Base-by-base conservation (phyloP, 2,329 filamentous ascomycete genomes). In the Rutstroemia sydowiana region DNA sequence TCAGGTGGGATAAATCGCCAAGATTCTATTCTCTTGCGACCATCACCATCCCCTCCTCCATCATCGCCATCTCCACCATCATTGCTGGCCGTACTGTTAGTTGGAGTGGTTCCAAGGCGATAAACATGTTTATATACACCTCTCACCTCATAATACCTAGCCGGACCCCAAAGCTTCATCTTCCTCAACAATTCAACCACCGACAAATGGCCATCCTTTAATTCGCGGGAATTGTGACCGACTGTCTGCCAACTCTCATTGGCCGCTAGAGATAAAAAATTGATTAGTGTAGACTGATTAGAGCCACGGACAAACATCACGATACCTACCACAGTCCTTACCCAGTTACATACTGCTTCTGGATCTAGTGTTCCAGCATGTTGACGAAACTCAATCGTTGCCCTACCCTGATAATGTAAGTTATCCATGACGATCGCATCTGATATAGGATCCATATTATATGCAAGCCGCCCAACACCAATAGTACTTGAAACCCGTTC, bases 371-470 rank as follows among this genome's bases (percentile, higher is more conserved):
- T 55, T 0, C 55, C 64, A 11, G 45, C 48, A 46, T 65, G 61
- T 23, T 63, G 58, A 2, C 62, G 46, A 45, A 63, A 65, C 36
- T 66, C 63, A 10, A 65, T 50, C 5, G 61, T 63, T 14, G 32
- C 18, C 7, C 5, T 26, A 5, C 26, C 32, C n/a, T n/a, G n/a
- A n/a, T n/a, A n/a, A n/a, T 5, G 18, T 3, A 2, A 9, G 4
- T 2, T 2, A 1, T 9, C 11, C 10, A 3, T 0, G 14, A 3
- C 9, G 20, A 5, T 26, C 36, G 30, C 46, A 16, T 20, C 23
- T 2, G 18, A 34, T 18, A 48, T 48, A 1, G 34, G 16, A 10
- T 48, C 26, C 16, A 16, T 48, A 34, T 10, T 32, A 13, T 2
- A 5, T 31, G 21, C 18, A 16, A 14, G 32, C 39, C 13, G 3